A percentile compares a stretch with the other conserved stretches of the same genome.
Evolutionary conservation across 164 flowering plant genomes (phyloP).

Genomic region (Chimonanthus praecox): DNA sequence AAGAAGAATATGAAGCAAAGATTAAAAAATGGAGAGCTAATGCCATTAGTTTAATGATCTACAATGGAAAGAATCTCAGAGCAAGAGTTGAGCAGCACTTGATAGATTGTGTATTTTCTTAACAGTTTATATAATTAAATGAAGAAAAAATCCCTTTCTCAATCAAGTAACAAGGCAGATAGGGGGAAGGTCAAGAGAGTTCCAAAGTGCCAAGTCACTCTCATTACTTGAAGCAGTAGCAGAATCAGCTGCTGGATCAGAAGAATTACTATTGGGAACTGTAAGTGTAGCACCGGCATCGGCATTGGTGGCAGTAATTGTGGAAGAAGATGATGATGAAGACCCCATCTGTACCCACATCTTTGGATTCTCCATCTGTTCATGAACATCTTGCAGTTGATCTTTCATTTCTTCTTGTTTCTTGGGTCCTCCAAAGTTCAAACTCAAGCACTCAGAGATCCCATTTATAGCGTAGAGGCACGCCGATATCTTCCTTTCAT

Average conservation of each 20-base stretch:
- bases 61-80: no score
- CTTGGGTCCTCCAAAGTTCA: conserved; percentile 14
- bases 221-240: conserved; percentile 11
- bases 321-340: conserved; percentile 12
- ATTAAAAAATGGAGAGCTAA: no score
- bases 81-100: no score
- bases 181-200: conserved; percentile 61
- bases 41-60: no score
- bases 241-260: not conserved
- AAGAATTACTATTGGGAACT: not conserved
- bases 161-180: conserved; percentile 30
- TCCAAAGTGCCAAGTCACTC: conserved; percentile 53
- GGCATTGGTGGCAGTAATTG: not conserved
- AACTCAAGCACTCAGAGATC: conserved; percentile 50
- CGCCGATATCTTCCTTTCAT: conserved; percentile 65
- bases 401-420: conserved; percentile 6
- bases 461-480: conserved; percentile 65
- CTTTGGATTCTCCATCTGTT: conserved; percentile 1
- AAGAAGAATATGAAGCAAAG: no score
- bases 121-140: no score
- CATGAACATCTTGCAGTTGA: conserved; percentile 7
- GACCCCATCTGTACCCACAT: conserved; percentile 6
- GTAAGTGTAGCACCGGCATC: not conserved
- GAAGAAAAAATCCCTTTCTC: not conserved
- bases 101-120: no score